Evolutionary conservation across 129 eudicot genomes (phyloP).

Genomic region (Mikania micrantha): DNA sequence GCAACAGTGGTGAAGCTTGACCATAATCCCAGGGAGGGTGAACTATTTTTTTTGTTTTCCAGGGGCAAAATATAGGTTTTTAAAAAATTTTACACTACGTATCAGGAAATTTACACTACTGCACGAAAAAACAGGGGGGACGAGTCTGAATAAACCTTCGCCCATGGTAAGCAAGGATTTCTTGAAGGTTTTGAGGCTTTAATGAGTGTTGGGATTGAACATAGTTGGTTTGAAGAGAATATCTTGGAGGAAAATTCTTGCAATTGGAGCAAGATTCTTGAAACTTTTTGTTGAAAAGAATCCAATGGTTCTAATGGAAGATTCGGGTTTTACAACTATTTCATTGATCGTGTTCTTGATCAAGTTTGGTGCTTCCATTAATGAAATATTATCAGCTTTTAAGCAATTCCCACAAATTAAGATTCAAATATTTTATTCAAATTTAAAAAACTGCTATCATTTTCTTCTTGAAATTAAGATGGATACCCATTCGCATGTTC

Average conservation of each 20-base stretch:
- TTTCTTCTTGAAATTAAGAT: conserved; percentile 56
- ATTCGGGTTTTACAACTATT: conserved; percentile 38
- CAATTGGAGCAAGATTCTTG: conserved; percentile 52
- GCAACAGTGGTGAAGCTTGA: too few species aligned
- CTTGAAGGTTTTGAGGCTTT: conserved; percentile 31
- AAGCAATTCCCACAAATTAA: conserved; percentile 40
- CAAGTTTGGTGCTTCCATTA: conserved; percentile 47
- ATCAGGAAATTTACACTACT: too few species aligned
- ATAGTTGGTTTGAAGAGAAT: conserved; percentile 53
- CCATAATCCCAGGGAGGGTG: too few species aligned
- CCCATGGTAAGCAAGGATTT: conserved; percentile 35
- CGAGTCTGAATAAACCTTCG: too few species aligned
- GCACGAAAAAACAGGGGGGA: too few species aligned
- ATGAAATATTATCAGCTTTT: conserved; percentile 34
- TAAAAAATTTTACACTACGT: too few species aligned
- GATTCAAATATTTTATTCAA: conserved; percentile 29
- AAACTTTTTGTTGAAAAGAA: conserved; percentile 32
- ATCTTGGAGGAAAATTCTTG: conserved; percentile 36
- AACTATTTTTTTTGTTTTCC: too few species aligned
- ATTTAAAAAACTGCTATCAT: conserved; percentile 41
- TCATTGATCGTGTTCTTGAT: conserved; percentile 40
- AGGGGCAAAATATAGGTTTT: too few species aligned
- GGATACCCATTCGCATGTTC: conserved; percentile 40
- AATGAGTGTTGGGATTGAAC: conserved; percentile 34
- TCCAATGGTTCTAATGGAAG: conserved; percentile 45